Base-by-base conservation (phyloP, 345 rosid genomes). In the Populus deltoides region DNA sequence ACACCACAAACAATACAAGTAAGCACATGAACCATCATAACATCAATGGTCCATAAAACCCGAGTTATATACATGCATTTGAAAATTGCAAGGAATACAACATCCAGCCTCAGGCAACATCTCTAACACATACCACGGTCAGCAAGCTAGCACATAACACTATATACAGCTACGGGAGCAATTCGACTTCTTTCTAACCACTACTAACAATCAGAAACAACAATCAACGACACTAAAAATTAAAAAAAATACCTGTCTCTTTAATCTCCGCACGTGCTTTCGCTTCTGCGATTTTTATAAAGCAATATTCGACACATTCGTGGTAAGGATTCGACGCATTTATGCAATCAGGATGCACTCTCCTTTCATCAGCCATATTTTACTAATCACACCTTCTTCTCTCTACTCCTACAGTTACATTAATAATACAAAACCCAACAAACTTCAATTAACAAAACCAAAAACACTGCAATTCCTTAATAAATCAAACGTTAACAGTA, bases 291-390 rank as follows among this genome's bases (percentile, higher is more conserved):
- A 96, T 93, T 80, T 84, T 90, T 74, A 73, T 79, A 71, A 93
- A 92, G 88, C 97, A 93, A 82, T 87, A 96, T 49, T 92, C 99
- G 0, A 90, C 94, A 66, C 93, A 91, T 71, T 91, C 93, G 27
- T 91, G 94, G 80, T 86, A 90, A 62, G 92, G 97, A 82, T 92
- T 92, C 15, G 90, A 86, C 4, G 93, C 93, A 72, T 90, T 92
- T 68, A 86, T 89, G 82, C 93, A 91, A 62, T 87, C 92, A 0
- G 87, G 89, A 22, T 91, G 95, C 29, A 90, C 91, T 74, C 86
- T 85, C 76, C 88, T 84, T 51, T 86, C 90, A 62, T 72, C 83
- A 39, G 72, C 65, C 77, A 72, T 73, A 15, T 43, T 31, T 16
- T 33, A 67, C 39, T 33, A 16, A 33, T 18, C 17, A 36, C 12